Evolutionary conservation across 768 basidiomycete genomes (phyloP).

Genomic region (Suillus occidentalis): DNA sequence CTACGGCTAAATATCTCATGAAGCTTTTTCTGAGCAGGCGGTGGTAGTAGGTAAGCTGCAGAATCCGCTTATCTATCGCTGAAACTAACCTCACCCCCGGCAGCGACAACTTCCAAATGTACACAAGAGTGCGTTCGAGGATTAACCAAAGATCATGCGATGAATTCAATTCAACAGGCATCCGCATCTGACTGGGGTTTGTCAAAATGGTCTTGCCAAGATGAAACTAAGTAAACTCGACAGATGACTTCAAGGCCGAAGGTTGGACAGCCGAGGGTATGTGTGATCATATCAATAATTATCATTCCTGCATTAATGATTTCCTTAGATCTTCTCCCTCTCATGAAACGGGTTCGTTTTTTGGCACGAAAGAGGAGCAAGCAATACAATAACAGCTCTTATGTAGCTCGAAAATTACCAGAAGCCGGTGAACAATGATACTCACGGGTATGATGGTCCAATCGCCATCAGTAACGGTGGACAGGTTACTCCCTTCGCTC

Average conservation of each 20-base stretch:
- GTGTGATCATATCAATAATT: slow-evolving; percentile 9
- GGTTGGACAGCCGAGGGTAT: slow-evolving; percentile 67
- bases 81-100: slow-evolving; percentile 8
- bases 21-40: slow-evolving; percentile 32
- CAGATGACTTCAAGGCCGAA: slow-evolving; percentile 71
- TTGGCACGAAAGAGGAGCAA: neutral
- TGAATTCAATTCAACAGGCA: slow-evolving; percentile 37
- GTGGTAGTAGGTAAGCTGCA: slow-evolving; percentile 50
- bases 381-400: neutral
- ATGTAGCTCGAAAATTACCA: slow-evolving; percentile 73
- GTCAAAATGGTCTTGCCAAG: slow-evolving; percentile 13
- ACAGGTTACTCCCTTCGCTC: slow-evolving; percentile 59
- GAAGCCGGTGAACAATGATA: slow-evolving; percentile 66
- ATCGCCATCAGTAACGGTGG: slow-evolving; percentile 74
- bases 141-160: slow-evolving; percentile 2
- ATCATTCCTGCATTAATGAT: neutral
- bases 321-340: slow-evolving; percentile 57
- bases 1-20: neutral
- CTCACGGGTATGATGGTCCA: slow-evolving; percentile 72
- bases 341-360: slow-evolving; percentile 62
- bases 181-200: slow-evolving; percentile 71
- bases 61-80: neutral
- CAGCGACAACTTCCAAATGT: slow-evolving; percentile 82
- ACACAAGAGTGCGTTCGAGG: slow-evolving; percentile 49
- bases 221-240: slow-evolving; percentile 6